A percentile compares a stretch with the other conserved stretches of the same genome.
Evolutionary conservation across 2,329 filamentous ascomycete species (phyloP).

Genomic region (Fusarium anguioides): DNA sequence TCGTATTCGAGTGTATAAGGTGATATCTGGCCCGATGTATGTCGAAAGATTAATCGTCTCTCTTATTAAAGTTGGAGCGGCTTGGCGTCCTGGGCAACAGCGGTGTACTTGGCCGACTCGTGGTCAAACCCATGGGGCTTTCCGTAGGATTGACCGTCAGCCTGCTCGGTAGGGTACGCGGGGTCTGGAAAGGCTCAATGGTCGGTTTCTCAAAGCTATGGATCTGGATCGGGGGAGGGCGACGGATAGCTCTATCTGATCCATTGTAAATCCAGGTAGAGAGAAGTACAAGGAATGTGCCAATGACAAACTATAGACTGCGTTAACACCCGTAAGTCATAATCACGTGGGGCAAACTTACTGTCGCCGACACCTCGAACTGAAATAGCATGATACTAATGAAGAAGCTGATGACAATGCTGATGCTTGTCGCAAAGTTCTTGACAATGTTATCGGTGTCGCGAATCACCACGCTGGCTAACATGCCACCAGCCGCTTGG

Average conservation of each 20-base stretch:
- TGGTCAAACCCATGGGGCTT: constrained; percentile 54
- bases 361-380: constrained; percentile 76
- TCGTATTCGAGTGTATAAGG: constrained; percentile 18
- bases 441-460: constrained; percentile 80
- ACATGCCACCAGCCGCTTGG: constrained; percentile 85
- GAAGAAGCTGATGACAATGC: constrained; percentile 86
- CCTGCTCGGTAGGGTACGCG: constrained; percentile 49
- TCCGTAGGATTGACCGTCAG: constrained; percentile 57
- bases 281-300: constrained; percentile 80
- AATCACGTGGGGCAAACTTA: constrained; percentile 59
- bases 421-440: constrained; percentile 93
- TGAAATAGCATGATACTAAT: constrained; percentile 89
- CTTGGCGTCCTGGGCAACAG: constrained; percentile 55
- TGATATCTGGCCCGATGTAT: not conserved
- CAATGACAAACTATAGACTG: constrained; percentile 76
- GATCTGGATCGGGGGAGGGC: constrained; percentile 74
- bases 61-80: constrained; percentile 51
- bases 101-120: constrained; percentile 61
- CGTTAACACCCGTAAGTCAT: constrained; percentile 3
- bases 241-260: constrained; percentile 65
- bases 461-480: constrained; percentile 64
- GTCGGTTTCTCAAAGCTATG: constrained; percentile 81
- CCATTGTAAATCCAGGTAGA: constrained; percentile 88
- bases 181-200: constrained; percentile 61
- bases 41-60: constrained; percentile 50